These are phyloP conservation scores for Fraxinus platypoda DNA, from an alignment of 305 asterid species.

Conservation along the genomic window DNA sequence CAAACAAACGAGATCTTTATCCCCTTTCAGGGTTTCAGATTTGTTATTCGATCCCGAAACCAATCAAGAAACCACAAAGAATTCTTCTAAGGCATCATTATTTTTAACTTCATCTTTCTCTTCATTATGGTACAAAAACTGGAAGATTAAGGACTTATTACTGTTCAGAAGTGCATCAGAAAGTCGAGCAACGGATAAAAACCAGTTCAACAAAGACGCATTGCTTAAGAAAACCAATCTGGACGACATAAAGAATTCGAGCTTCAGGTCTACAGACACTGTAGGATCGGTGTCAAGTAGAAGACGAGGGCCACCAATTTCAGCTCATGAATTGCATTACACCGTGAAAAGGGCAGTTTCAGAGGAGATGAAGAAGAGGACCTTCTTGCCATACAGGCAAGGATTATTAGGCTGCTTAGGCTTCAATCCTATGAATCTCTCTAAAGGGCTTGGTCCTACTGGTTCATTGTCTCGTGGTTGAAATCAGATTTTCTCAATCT, in stretches of 20 bases:
- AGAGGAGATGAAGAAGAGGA: slow-evolving; percentile 62
- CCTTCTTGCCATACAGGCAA: slow-evolving; percentile 56
- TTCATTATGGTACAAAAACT: slow-evolving; percentile 62
- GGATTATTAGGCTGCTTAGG: slow-evolving; percentile 67
- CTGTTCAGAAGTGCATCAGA: slow-evolving; percentile 90
- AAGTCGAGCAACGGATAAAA: slow-evolving; percentile 52
- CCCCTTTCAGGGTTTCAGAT: slow-evolving; percentile 68
- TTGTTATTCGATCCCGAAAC: slow-evolving; percentile 46
- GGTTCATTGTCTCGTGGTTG: slow-evolving; percentile 33
- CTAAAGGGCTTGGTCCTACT: slow-evolving; percentile 28
- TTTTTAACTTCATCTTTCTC: slow-evolving; percentile 33
- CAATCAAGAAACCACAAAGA: slow-evolving; percentile 23
- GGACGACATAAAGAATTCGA: slow-evolving; percentile 54
- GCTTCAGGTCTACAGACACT: slow-evolving; percentile 66
- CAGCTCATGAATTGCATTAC: slow-evolving; percentile 70
- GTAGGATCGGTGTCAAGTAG: slow-evolving; percentile 49
- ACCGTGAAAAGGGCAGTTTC: slow-evolving; percentile 47
- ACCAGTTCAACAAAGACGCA: slow-evolving; percentile 42
- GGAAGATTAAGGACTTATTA: slow-evolving; percentile 76
- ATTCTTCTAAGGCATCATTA: slow-evolving; percentile 6
- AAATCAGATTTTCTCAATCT: neutral
- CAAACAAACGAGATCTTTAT: slow-evolving; percentile 57
- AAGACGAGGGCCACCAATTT: slow-evolving; percentile 40
- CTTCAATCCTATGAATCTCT: slow-evolving; percentile 35
- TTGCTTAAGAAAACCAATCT: slow-evolving; percentile 35